Base-by-base conservation (phyloP, 1,139 yeast species). In the Ashbya aceris region DNA sequence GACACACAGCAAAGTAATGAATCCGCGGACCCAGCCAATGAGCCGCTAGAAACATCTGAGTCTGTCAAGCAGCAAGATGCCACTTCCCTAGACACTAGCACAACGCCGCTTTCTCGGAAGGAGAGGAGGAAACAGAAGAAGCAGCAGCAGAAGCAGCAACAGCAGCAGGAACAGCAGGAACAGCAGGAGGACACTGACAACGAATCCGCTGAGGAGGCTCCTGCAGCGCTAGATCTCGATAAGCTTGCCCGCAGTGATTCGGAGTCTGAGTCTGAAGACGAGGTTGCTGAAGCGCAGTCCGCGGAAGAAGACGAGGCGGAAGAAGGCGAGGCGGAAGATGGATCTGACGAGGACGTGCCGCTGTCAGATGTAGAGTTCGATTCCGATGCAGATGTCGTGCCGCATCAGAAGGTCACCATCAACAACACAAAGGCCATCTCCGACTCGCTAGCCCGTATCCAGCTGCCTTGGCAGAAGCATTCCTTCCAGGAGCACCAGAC, bases 331-430 rank as follows among this genome's bases (percentile, higher is more conserved):
- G 69, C 66, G 31, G 71, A 67, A 32, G 73, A 67, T 28, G 71
- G 67, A 36, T 74, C 70, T 20, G 77, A 72, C 46, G 83, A 80
- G 54, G 91, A 82, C 50, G 70, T 83, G 35, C 81, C 89, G 35
- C 70, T 81, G 43, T 81, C 89, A 1, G 91, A 83, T 45, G 93
- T 79, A 33, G 94, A 83, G 56, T 66, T 80, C 36, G 94, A 83
- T 55, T 82, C 84, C 4, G 95, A 85, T 56, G 93, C 93, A 11
- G 95, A 86, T 59, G 74, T 83, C 31, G 83, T 89, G 27, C 96
- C 98, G 40, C 79, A 83, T 66, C 87, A 93, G 46, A 87, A 87
- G 62, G 73, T 86, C 41, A 89, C 96, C 14, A 67, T 83, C 50
- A 82, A 83, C 62, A 82, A 83, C 61, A 69, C 67, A 40, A 79